These are phyloP conservation scores for Neoboletus magnificus DNA, from an alignment of 768 basidiomycete species.

Conservation along the genomic window DNA sequence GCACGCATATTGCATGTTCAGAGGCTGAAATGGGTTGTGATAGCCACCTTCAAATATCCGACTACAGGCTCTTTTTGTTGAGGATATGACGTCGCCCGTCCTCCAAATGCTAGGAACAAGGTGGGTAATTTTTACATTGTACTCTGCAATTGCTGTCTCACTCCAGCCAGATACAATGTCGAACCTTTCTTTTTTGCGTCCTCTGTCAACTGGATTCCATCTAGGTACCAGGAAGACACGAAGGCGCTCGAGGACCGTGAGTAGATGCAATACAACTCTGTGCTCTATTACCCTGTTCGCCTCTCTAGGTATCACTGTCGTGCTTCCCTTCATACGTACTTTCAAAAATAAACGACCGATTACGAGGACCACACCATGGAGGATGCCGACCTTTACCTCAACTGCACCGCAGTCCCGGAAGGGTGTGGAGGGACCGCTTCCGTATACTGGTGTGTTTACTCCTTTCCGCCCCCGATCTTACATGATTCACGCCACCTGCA, in stretches of 20 bases:
- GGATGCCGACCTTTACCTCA: slow-evolving; percentile 14
- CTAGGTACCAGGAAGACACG: slow-evolving; percentile 39
- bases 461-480: background rate
- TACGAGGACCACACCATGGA: slow-evolving; percentile 11
- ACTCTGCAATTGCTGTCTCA: background rate
- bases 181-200: slow-evolving; percentile 46
- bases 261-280: slow-evolving; percentile 10
- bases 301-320: slow-evolving; percentile 42
- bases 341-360: slow-evolving; percentile 31
- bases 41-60: slow-evolving; percentile 29
- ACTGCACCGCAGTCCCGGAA: background rate
- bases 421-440: background rate
- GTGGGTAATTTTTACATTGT: slow-evolving; percentile 19
- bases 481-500: background rate
- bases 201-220: slow-evolving; percentile 40
- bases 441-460: slow-evolving; percentile 10
- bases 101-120: slow-evolving; percentile 40
- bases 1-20: background rate
- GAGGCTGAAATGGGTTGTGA: background rate
- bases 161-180: slow-evolving; percentile 33
- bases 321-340: slow-evolving; percentile 40
- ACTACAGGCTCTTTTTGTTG: slow-evolving; percentile 38
- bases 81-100: slow-evolving; percentile 33
- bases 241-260: slow-evolving; percentile 37
- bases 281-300: slow-evolving; percentile 1